Evolutionary conservation across 83 land plant species (phyloP), one percentile per base, ranked within the genome.

Genomic region (Picea mariana): DNA sequence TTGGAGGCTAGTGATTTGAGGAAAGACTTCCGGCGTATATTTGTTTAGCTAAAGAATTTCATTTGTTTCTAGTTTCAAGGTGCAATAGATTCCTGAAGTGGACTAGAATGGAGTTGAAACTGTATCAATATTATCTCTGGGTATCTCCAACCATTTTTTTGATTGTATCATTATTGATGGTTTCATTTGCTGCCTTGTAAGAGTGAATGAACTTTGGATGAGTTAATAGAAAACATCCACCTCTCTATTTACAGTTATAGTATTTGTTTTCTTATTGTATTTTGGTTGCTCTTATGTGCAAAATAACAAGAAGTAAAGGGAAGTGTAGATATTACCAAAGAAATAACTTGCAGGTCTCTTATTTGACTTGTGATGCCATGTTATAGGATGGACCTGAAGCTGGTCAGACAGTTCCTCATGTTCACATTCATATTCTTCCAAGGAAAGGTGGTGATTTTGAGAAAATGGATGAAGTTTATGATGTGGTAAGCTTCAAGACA

Each of bases 321-420:
- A 64, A 64, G 49, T 71, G 52, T n/a, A 40, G 4, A 20, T 40
- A 40, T 71, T 71, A 47, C 44, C 49, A 71, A 42, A 40, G 52
- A 40, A 55, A 8, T n/a, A 71, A 40, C 52, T 71, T 55, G 15
- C 59, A 16, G 9, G 31, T 75, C 49, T 21, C 11, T 7, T 71
- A 23, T 49, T 75, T 75, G 17, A 75, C 27, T 47, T 44, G 23
- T 11, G 77, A 47, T 47, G 21, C 77, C 13, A 27, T 83, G 16
- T 61, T 87, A 44, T 88, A 97, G 98, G 98, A 97, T 90, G 99
- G 99, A 16, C 93, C 95, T 23, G 88, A 97, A 81, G 93, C 99
- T 23, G 99, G 99, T 11, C 99, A 97, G 44, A 92, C 98, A n/a
- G 99, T 97, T 38, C 95, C 98, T 17, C 99, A 90, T 86, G 94